Percentiles rank a stretch among this genome's conserved stretches.
phyloP scores from a whole-genome alignment of 2,329 filamentous ascomycete species.

The Apiospora pterosperma region DNA sequence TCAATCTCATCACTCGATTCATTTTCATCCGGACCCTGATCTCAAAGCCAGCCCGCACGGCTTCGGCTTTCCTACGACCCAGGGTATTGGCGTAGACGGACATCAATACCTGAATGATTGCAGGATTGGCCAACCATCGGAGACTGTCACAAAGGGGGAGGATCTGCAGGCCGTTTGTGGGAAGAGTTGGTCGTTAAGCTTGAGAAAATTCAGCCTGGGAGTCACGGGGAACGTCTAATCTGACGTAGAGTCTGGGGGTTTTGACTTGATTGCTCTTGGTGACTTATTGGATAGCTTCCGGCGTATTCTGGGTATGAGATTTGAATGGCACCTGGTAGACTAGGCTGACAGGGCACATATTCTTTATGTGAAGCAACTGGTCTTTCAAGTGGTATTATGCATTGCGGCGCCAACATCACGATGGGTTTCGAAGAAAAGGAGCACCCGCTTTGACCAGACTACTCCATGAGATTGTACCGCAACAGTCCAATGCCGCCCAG shows the following conservation, averaged over 20 bases:
- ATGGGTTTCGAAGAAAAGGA: neutral
- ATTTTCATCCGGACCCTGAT: no score
- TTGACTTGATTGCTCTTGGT: neutral
- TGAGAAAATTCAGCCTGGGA: neutral
- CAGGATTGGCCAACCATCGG: constrained; percentile 10
- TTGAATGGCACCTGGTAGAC: neutral
- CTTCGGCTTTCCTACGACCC: constrained; percentile 14
- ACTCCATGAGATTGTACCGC: neutral
- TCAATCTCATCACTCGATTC: no score
- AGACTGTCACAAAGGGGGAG: no score
- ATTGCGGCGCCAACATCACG: neutral
- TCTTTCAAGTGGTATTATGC: no score
- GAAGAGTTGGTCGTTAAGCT: neutral
- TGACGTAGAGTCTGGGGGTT: no score
- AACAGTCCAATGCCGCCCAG: neutral
- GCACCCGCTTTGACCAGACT: neutral
- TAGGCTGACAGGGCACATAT: no score
- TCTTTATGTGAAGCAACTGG: no score
- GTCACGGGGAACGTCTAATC: neutral
- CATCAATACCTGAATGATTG: constrained; percentile 16
- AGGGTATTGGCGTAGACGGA: constrained; percentile 11
- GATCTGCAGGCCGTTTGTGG: neutral
- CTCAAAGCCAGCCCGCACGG: no score
- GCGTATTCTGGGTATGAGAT: neutral
- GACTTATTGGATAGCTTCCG: neutral